Evolutionary conservation across 2,329 filamentous ascomycete genomes (phyloP), one percentile per base, ranked within the genome.

Genomic region (Colletotrichum paranaense): DNA sequence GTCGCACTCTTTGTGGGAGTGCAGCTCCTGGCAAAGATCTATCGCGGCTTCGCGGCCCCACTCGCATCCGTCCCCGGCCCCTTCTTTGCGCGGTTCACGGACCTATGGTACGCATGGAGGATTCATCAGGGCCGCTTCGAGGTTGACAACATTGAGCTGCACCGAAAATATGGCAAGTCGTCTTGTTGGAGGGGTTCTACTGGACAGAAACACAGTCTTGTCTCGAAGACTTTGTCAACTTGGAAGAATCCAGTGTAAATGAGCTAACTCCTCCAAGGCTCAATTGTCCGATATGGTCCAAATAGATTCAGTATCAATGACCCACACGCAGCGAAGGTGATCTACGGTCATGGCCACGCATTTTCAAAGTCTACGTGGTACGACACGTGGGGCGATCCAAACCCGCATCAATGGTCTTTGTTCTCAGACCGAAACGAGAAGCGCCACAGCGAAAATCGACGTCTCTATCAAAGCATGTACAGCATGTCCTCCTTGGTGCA

Each of bases 261-360:
- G 32, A 35, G 32, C 32, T 42, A 42, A 42, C 16, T 19, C 16
- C 14, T 19, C 6, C 16, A 22, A 80, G 82, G 82, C 0, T 73
- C 81, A 0, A 77, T 88, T 22, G 82, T 88, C 0, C 83, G 87
- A 0, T 82, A 88, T 64, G 85, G 84, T 0, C 86, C 86, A 0
- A 81, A 85, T 26, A 82, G 87, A 3, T 88, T 87, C 66, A 86
- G 83, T 35, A 79, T 89, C 71, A 80, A 80, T 55, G 82, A 86
- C 67, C 78, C 81, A 0, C 76, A 81, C 0, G 85, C 85, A 0
- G 75, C 83, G 5, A 86, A 84, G 70, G 74, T 78, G 65, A 82
- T 84, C 38, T 80, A 80, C 60, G 78, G 80, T 11, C 68, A 77
- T 6, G 76, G 76, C 16, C 79, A 76, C 24, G n/a, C 56, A 7